Evolutionary conservation across 352 stramenopile species (phyloP).

Genomic region (Globisporangium canariense): DNA sequence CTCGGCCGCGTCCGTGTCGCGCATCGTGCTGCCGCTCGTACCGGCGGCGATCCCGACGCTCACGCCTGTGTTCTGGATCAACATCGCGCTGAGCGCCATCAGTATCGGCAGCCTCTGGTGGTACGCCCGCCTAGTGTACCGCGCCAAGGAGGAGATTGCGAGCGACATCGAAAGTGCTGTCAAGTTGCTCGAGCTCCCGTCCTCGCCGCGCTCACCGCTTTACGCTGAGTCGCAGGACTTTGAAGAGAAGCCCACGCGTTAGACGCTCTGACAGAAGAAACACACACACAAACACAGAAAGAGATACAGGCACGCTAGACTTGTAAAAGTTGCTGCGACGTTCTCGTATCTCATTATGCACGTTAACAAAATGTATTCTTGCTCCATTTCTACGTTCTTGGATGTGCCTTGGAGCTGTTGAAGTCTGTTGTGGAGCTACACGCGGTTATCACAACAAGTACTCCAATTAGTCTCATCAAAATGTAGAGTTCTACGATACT

Average conservation of each 20-base stretch:
- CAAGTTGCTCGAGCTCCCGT: slow-evolving; percentile 11
- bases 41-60: slow-evolving; percentile 56
- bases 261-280: neutral
- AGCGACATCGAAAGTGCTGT: slow-evolving; percentile 15
- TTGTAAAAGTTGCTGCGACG: neutral
- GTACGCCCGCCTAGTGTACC: slow-evolving; percentile 62
- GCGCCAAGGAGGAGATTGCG: slow-evolving; percentile 18
- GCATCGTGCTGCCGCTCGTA: slow-evolving; percentile 65
- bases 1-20: slow-evolving; percentile 66
- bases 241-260: slow-evolving; percentile 21
- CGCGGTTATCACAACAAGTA: too few relatives aligned
- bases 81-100: slow-evolving; percentile 52
- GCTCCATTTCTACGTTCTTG: neutral
- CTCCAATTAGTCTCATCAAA: neutral
- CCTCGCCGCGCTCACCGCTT: slow-evolving; percentile 4
- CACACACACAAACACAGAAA: too few relatives aligned
- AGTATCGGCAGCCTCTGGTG: slow-evolving; percentile 60
- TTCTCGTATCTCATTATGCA: slow-evolving; percentile 5
- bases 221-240: slow-evolving; percentile 19
- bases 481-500: neutral
- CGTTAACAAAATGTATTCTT: slow-evolving; percentile 4
- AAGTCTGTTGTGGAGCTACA: too few relatives aligned
- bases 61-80: slow-evolving; percentile 75
- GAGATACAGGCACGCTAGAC: neutral
- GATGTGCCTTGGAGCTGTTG: too few relatives aligned